These are phyloP conservation scores for Ottelia alismoides DNA, from an alignment of 106 monocot species.

Conservation along the genomic window DNA sequence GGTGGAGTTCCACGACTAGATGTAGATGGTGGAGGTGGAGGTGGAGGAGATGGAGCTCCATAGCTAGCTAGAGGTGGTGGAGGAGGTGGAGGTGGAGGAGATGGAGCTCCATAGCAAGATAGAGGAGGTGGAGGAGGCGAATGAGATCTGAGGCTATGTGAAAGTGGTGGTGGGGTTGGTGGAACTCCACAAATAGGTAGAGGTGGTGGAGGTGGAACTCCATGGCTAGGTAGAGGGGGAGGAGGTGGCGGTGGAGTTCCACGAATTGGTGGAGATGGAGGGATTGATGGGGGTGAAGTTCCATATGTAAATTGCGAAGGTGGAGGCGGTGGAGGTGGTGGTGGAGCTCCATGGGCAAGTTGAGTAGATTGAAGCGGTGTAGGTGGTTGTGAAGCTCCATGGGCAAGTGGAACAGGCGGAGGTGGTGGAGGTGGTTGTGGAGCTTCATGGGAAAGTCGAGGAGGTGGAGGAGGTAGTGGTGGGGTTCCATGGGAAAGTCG, in stretches of 20 bases:
- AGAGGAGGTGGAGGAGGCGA: conserved; percentile 10
- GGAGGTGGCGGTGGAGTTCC: conserved; percentile 1
- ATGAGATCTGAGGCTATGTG: background rate
- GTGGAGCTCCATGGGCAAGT: conserved; percentile 13
- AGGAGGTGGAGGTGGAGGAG: conserved; percentile 9
- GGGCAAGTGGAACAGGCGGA: no score
- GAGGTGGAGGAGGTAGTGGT: conserved; percentile 7
- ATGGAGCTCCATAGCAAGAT: background rate
- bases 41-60: conserved; percentile 9
- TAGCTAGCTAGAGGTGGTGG: conserved; percentile 7
- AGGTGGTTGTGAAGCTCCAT: conserved; percentile 21
- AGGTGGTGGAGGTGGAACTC: conserved; percentile 3
- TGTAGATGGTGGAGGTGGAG: conserved; percentile 12
- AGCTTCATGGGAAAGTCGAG: background rate
- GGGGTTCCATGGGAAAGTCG: conserved; percentile 1
- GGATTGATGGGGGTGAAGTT: background rate
- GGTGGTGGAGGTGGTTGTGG: conserved; percentile 2
- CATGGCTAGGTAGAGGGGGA: conserved; percentile 11
- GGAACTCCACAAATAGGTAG: background rate
- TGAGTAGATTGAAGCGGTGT: no score
- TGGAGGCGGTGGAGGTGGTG: background rate
- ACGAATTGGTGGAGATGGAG: background rate
- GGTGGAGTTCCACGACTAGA: conserved; percentile 6
- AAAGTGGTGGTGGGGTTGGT: conserved; percentile 12
- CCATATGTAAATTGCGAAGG: background rate